Evolutionary conservation across 257 asterid genomes (phyloP).

Genomic region (Salvia splendens): DNA sequence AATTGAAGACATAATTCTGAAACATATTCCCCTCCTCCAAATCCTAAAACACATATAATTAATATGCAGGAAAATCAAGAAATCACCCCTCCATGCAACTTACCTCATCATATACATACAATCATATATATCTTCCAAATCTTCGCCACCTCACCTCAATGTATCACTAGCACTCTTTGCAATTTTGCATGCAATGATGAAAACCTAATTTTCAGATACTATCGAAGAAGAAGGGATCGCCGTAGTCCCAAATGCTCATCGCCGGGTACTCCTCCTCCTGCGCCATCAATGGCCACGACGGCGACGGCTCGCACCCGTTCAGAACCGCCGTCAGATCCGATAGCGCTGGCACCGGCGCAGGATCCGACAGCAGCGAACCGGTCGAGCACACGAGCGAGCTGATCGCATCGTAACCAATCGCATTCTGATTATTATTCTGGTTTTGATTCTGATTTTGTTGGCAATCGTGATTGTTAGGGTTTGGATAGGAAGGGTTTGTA

Average conservation of each 20-base stretch:
- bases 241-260: slow-evolving; percentile 66
- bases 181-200: slow-evolving; percentile 24
- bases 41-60: background rate
- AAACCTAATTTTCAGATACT: slow-evolving; percentile 42
- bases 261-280: slow-evolving; percentile 58
- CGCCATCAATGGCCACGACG: slow-evolving; percentile 51
- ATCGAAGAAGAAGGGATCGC: slow-evolving; percentile 73
- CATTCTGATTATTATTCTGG: background rate
- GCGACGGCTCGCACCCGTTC: slow-evolving; percentile 41
- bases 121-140: background rate
- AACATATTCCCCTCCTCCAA: background rate
- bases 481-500: slow-evolving; percentile 18
- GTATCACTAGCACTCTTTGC: no score
- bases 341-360: slow-evolving; percentile 30
- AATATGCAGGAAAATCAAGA: slow-evolving; percentile 4
- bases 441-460: slow-evolving; percentile 14
- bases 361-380: slow-evolving; percentile 11
- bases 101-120: slow-evolving; percentile 14
- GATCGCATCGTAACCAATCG: slow-evolving; percentile 44
- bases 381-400: slow-evolving; percentile 45
- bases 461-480: slow-evolving; percentile 47
- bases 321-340: slow-evolving; percentile 42
- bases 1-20: background rate
- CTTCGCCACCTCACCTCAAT: background rate
- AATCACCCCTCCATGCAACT: slow-evolving; percentile 1